Base-by-base conservation (phyloP, 768 basidiomycete genomes). In the Favolaschia claudopus region DNA sequence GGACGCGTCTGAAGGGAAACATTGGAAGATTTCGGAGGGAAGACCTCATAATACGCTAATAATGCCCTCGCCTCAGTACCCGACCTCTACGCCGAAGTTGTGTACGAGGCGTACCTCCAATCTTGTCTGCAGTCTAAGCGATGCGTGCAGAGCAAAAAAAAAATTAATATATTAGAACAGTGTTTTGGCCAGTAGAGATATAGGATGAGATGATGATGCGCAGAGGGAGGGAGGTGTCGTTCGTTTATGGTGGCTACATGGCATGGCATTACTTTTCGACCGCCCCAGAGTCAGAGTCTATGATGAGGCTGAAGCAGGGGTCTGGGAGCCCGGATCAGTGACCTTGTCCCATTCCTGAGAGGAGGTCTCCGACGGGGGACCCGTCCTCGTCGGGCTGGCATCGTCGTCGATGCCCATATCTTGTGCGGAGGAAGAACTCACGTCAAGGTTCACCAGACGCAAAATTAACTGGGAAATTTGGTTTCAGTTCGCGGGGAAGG, bases 321-420 rank as follows among this genome's bases (percentile, higher is more conserved):
- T 79, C 62, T 81, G 82, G 55, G 80, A 77, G 58, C 85, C 89
- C 44, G 89, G 83, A 71, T 93, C 91, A 66, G 92, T 91, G 78
- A 95, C 75, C 66, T 82, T 89, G 77, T 95, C 93, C 93, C 92
- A 95, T 72, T 93, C 93, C 76, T 92, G 91, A 47, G 93, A 95
- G 37, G 93, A 92, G 29, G 91, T 80, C 78, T 92, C 93, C 55
- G 93, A 94, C 52, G 92, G 92, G 51, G 91, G 89, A 38, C 89
- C 86, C 42, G 79, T 74, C 71, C 83, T 78, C 50, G 80, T 82
- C 57, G 85, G 86, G 73, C 87, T 89, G 67, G 77, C 75, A 65
- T 86, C 86, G 58, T 86, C 85, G 66, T 84, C 84, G 58, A 74
- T 72, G 32, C 73, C 74, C 53, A 76, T 70, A 58, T 73, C 72